Conservation (phyloP, 345 rosid genomes). For the Mercurialis annua region DNA sequence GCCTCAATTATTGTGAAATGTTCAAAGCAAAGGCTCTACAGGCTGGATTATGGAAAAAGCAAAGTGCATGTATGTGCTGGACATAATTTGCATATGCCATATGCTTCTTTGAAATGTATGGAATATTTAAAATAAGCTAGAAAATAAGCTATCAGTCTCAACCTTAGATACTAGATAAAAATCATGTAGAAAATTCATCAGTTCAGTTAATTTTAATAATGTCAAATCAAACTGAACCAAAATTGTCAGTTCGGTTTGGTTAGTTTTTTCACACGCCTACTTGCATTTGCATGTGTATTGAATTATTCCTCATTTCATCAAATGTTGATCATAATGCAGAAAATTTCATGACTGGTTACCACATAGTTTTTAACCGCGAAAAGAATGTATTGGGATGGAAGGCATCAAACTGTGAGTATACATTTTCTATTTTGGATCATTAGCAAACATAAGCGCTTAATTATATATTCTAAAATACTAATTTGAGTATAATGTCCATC, state of each 20-base stretch:
- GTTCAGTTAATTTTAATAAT: too few relatives aligned
- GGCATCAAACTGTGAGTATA: constrained; percentile 64
- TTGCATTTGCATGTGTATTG: not conserved
- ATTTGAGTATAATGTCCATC: not conserved
- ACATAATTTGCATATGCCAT: not conserved
- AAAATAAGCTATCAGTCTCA: not conserved
- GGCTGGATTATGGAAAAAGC: not conserved
- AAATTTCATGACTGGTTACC: constrained; percentile 81
- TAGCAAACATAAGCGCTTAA: not conserved
- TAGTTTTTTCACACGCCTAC: not conserved
- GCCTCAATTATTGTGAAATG: too few relatives aligned
- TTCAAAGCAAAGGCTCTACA: too few relatives aligned
- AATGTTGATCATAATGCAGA: constrained; percentile 38
- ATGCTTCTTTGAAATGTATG: not conserved
- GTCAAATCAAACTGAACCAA: too few relatives aligned
- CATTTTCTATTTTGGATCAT: not conserved
- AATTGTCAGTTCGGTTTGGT: too few relatives aligned
- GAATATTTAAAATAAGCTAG: not conserved
- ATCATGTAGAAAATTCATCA: too few relatives aligned
- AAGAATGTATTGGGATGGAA: constrained; percentile 63
- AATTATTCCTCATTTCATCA: constrained; percentile 10
- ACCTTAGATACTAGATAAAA: too few relatives aligned
- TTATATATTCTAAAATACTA: not conserved
- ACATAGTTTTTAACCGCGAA: constrained; percentile 64
- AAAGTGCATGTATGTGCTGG: not conserved